Conservation (phyloP, 2,329 filamentous ascomycete species). For the Phyllosticta citriasiana region DNA sequence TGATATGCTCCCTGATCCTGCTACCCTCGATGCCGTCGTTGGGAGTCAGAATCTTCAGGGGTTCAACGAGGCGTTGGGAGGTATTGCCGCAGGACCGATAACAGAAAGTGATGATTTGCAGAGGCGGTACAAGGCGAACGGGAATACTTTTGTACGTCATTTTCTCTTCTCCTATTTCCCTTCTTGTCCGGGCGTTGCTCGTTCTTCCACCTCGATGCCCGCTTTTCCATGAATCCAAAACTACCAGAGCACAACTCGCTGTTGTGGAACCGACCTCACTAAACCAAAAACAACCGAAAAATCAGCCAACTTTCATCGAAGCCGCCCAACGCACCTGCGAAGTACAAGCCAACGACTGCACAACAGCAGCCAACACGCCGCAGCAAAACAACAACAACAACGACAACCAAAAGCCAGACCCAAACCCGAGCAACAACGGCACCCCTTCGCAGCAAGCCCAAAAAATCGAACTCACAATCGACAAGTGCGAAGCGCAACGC, state of each 20-base stretch:
- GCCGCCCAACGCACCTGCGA: slow-evolving; percentile 10
- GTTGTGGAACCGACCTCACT: neutral
- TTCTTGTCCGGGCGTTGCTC: neutral
- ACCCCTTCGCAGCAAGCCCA: too few relatives aligned
- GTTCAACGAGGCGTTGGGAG: slow-evolving; percentile 37
- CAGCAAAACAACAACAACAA: too few relatives aligned
- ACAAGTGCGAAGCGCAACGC: neutral
- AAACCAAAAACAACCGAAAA: neutral
- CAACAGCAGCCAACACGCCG: neutral
- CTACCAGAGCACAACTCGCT: neutral
- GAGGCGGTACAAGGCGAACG: slow-evolving; percentile 1
- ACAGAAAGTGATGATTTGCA: slow-evolving; percentile 30
- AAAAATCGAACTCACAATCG: neutral
- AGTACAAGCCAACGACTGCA: slow-evolving; percentile 8
- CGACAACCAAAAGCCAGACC: neutral
- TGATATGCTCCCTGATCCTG: neutral
- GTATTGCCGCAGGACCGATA: slow-evolving; percentile 39
- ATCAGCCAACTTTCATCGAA: slow-evolving; percentile 3
- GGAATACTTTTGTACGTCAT: slow-evolving; percentile 4
- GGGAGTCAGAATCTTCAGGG: slow-evolving; percentile 9
- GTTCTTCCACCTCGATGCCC: neutral
- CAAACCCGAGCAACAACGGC: neutral
- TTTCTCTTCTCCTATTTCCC: neutral
- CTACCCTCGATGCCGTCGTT: neutral
- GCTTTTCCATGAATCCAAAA: neutral